These are phyloP conservation scores for Parietaria judaica DNA, from an alignment of 306 rosid species.

Conservation along the genomic window DNA sequence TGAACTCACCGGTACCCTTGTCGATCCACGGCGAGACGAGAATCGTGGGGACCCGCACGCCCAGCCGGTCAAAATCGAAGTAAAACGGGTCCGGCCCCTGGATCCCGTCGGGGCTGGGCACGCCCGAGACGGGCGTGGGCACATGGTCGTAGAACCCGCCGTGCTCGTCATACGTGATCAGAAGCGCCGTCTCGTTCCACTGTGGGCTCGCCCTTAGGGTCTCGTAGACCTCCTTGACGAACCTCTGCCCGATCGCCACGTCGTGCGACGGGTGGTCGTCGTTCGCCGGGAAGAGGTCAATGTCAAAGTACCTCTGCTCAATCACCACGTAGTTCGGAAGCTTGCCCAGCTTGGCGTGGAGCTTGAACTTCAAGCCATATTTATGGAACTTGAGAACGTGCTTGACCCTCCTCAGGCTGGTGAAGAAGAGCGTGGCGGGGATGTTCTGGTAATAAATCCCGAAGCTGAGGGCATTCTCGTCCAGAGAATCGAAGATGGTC, in stretches of 20 bases:
- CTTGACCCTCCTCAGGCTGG: slow-evolving; percentile 51
- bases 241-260: slow-evolving; percentile 74
- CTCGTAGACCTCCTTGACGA: slow-evolving; percentile 90
- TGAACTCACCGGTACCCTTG: slow-evolving; percentile 63
- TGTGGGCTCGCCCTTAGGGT: slow-evolving; percentile 75
- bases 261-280: slow-evolving; percentile 98
- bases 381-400: slow-evolving; percentile 44
- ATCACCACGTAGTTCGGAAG: slow-evolving; percentile 85
- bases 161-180: slow-evolving; percentile 89
- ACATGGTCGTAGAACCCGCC: slow-evolving; percentile 96
- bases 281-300: slow-evolving; percentile 57
- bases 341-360: slow-evolving; percentile 57
- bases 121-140: slow-evolving; percentile 66
- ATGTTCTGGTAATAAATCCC: slow-evolving; percentile 85
- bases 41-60: slow-evolving; percentile 80
- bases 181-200: slow-evolving; percentile 81
- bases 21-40: slow-evolving; percentile 88
- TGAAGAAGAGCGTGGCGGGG: slow-evolving; percentile 77
- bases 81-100: slow-evolving; percentile 67
- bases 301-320: slow-evolving; percentile 81
- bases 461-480: slow-evolving; percentile 52
- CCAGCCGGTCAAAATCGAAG: slow-evolving; percentile 74
- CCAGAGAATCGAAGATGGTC: slow-evolving; percentile 72
- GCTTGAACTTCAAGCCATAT: slow-evolving; percentile 50
- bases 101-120: slow-evolving; percentile 88